Evolutionary conservation across 352 stramenopile species (phyloP), one percentile per base, ranked within the genome.

Genomic region (Globisporangium uncinulatum): DNA sequence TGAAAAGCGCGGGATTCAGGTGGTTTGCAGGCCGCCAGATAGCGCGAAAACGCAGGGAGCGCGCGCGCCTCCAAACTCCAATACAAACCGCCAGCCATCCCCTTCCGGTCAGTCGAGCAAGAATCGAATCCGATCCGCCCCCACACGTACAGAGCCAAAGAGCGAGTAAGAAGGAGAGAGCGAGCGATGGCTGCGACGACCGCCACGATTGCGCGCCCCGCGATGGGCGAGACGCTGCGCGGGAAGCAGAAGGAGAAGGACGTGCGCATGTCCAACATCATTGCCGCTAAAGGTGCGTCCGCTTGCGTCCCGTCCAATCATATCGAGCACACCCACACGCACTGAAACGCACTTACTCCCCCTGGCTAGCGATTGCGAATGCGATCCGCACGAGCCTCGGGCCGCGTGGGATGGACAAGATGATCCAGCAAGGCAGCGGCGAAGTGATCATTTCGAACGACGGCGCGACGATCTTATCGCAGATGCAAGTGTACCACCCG

Each of bases 381-480:
- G 95, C 97, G 37, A 96, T 99, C 65, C 90, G 97, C 56, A 99
- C 97, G 58, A 98, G 91, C 57, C 81, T 99, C 21, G 97, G 97
- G 0, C 97, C 97, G 10, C 88, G 96, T 20, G 97, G 97, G 47
- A 99, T 99, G 97, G 97, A 99, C 87, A 99, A 99, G 84, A 98
- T 99, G 78, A 98, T 99, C 70, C 92, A 98, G 73, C 86, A 97
- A 53, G 86, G 87, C 56, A 94, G 98, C 65, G 97, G 97, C 52
- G 97, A 99, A 68, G 97, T 99, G 46, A 88, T 99, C 51, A 99
- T 99, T 67, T 99, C 93, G 42, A 99, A 99, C 77, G 97, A 99
- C 70, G 97, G 97, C 51, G 97, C 97, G n/a, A 99, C 97, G 11
- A 99, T 99, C 72, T 69, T 99, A 20, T 96, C 79, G 61, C 97